phyloP scores from a whole-genome alignment of 352 stramenopile genomes.

The Salisapilia sapeloensis region DNA sequence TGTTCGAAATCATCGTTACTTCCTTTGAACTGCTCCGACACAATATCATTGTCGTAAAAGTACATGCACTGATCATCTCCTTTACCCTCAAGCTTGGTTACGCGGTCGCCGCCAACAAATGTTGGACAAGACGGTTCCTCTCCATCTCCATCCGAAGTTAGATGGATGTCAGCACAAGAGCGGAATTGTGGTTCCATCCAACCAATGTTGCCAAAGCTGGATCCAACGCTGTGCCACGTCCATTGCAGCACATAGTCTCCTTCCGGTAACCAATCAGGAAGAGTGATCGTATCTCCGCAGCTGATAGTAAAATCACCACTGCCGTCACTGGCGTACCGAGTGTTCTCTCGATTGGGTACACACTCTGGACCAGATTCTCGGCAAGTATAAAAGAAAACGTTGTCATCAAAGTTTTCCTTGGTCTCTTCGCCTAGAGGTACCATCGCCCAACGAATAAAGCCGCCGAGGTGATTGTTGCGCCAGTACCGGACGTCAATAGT shows the following conservation, averaged over 20 bases:
- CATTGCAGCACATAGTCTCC: slow-evolving; percentile 7
- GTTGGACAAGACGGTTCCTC: slow-evolving; percentile 2
- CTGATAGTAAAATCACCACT: slow-evolving; percentile 14
- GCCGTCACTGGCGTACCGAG: slow-evolving; percentile 20
- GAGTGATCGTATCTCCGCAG: slow-evolving; percentile 6
- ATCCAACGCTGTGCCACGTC: slow-evolving; percentile 5
- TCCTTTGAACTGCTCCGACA: slow-evolving; percentile 1
- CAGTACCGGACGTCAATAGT: slow-evolving; percentile 29
- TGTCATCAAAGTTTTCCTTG: slow-evolving; percentile 23
- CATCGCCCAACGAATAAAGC: slow-evolving; percentile 32
- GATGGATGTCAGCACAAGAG: slow-evolving; percentile 6
- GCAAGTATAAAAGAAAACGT: slow-evolving; percentile 36
- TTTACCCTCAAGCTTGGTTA: slow-evolving; percentile 5
- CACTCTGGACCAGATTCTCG: slow-evolving; percentile 21
- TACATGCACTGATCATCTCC: slow-evolving; percentile 7
- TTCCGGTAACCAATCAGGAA: slow-evolving; percentile 3
- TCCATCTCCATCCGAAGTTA: slow-evolving; percentile 2
- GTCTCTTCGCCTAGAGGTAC: slow-evolving; percentile 10
- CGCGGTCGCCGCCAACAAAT: slow-evolving; percentile 6
- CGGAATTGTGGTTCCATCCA: slow-evolving; percentile 6
- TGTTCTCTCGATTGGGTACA: slow-evolving; percentile 18
- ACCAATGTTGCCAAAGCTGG: slow-evolving; percentile 4
- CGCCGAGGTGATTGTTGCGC: slow-evolving; percentile 38
- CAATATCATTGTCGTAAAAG: slow-evolving; percentile 6
- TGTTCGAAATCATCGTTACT: slow-evolving; percentile 2